These are phyloP conservation scores for Hypoxylon fragiforme DNA, from an alignment of 495 filamentous ascomycete species.

Conservation along the genomic window DNA sequence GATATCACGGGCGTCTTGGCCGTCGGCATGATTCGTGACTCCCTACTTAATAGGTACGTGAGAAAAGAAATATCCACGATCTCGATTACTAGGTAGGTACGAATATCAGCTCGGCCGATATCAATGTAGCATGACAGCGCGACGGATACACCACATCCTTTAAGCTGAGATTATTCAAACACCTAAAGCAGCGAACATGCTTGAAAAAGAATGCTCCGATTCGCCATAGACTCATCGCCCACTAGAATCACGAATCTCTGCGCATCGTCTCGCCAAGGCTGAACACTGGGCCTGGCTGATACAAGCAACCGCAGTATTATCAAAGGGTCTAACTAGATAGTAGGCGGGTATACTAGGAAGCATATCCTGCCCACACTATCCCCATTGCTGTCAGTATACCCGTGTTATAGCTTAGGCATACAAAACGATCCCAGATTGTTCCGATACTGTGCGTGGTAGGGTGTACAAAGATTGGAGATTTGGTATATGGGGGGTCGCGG, in stretches of 20 bases:
- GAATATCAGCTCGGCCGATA: neutral
- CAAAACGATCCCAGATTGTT: too few relatives aligned
- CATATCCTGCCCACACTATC: neutral
- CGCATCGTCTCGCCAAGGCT: conserved; percentile 5
- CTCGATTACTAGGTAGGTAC: neutral
- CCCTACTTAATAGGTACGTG: too few relatives aligned
- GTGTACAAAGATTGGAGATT: conserved; percentile 1
- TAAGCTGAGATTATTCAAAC: neutral
- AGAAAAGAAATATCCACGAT: too few relatives aligned
- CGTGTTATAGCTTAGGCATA: too few relatives aligned
- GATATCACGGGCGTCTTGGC: conserved; percentile 31
- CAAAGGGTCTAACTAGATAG: conserved; percentile 1
- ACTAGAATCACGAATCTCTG: conserved; percentile 30
- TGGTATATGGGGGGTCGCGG: conserved; percentile 1
- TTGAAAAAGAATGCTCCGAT: conserved; percentile 7
- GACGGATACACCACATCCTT: neutral
- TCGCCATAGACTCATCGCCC: conserved; percentile 21
- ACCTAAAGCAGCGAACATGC: neutral
- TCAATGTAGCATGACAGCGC: neutral
- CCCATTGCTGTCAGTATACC: neutral
- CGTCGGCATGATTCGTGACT: conserved; percentile 14
- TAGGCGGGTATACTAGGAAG: neutral
- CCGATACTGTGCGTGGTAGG: too few relatives aligned
- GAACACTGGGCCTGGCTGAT: conserved; percentile 4
- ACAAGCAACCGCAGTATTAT: conserved; percentile 8